Evolutionary conservation across 2,329 filamentous ascomycete species (phyloP).

Genomic region (Penicillium oxalicum): DNA sequence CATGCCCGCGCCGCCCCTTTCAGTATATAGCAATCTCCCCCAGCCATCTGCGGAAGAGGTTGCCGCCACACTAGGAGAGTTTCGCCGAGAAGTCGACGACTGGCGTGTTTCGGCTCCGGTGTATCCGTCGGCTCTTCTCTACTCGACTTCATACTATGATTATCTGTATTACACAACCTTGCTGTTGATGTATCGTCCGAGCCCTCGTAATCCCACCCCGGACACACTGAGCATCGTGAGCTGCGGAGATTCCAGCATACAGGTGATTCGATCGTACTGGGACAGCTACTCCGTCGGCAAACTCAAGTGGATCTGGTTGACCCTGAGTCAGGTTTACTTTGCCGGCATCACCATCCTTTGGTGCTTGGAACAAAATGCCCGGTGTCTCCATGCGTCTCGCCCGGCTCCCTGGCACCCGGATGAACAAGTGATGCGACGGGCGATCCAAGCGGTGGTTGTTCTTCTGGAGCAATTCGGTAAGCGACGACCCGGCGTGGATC

Average conservation of each 20-base stretch:
- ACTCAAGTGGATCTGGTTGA: constrained; percentile 39
- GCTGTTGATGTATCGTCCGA: constrained; percentile 36
- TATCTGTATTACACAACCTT: constrained; percentile 37
- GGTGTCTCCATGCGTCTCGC: constrained; percentile 25
- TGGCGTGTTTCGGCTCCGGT: constrained; percentile 35
- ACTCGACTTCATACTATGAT: constrained; percentile 39
- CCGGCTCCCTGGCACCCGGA: constrained; percentile 31
- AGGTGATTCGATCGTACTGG: constrained; percentile 37
- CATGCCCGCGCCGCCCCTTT: not conserved
- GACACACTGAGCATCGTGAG: constrained; percentile 33
- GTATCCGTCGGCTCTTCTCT: constrained; percentile 32
- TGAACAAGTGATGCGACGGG: constrained; percentile 33
- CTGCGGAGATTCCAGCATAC: constrained; percentile 36
- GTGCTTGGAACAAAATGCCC: constrained; percentile 38
- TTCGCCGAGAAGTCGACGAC: constrained; percentile 34
- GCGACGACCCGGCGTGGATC: constrained; percentile 33
- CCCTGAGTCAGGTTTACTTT: constrained; percentile 35
- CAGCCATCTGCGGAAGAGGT: constrained; percentile 25
- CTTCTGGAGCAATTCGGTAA: constrained; percentile 36
- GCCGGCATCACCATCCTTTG: constrained; percentile 38
- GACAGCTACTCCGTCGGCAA: constrained; percentile 36
- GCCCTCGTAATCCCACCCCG: constrained; percentile 33
- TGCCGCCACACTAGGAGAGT: constrained; percentile 23
- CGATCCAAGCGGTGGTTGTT: constrained; percentile 33
- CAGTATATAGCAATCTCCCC: constrained; percentile 35